Base-by-base conservation (phyloP, 2,329 filamentous ascomycete species). In the Paecilomyces sp. region DNA sequence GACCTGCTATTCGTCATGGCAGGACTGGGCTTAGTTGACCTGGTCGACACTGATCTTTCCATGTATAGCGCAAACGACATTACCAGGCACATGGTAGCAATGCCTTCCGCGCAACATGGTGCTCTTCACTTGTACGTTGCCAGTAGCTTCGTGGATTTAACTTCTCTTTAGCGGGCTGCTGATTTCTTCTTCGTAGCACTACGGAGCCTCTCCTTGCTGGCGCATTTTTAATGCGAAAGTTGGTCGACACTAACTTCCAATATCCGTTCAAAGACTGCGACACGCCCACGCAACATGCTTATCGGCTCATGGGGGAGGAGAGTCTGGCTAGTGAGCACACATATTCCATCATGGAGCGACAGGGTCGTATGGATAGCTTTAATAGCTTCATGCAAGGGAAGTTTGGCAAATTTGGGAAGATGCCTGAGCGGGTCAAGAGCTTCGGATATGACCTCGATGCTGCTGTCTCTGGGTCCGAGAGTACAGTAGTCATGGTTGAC, bases 311-410 rank as follows among this genome's bases (percentile, higher is more conserved):
- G 61, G 74, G 73, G 1, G 58, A 71, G 15, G 56, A 68, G 0
- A 57, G 65, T 1, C 65, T 74, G 1, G 65, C 69, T 2, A 57
- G 66, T 1, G 59, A 71, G 52, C 73, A 76, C 57, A 71, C 72
- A 0, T 76, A 75, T 54, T 66, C 67, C 0, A 75, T 75, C 3
- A 75, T 76, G 72, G 66, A 68, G 12, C 61, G 59, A 1, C 67
- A 72, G 58, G 70, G 69, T n/a, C 72, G 74, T 3, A 74, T 76
- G 68, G 68, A 69, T 24, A 75, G 73, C 56, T 76, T 76, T 55
- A 75, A 75, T 33, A 59, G 62, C n/a, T 75, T 76, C 61, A 75
- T 75, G 74, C 67, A 68, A 1, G 72, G 73, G 56, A 75, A 75
- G 56, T 75, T 75, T 34, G 63, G 69, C 30, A 74, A 71, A 28